These are phyloP conservation scores for Emergomyces orientalis DNA, from an alignment of 2,329 filamentous ascomycete genomes.

Conservation along the genomic window DNA sequence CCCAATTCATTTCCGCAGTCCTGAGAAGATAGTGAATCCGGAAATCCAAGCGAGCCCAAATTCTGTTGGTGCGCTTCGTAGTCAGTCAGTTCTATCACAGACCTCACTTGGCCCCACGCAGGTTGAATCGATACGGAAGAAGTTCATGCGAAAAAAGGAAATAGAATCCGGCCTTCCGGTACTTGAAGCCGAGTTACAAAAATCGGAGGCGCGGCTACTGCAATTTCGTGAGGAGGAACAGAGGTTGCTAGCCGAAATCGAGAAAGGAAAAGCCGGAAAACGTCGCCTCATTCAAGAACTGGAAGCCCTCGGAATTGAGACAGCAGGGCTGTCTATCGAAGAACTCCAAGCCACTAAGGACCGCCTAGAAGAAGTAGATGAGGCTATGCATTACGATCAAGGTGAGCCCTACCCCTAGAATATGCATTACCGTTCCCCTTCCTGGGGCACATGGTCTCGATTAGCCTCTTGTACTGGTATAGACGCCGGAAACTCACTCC, in stretches of 20 bases:
- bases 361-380: constrained; percentile 16
- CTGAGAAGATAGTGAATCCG: not conserved
- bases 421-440: not conserved
- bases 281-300: constrained; percentile 41
- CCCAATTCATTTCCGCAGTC: not conserved
- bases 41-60: not conserved
- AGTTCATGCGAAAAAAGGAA: constrained; percentile 37
- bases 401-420: constrained; percentile 10
- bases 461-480: not conserved
- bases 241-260: constrained; percentile 38
- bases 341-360: constrained; percentile 33
- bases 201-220: constrained; percentile 27
- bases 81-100: constrained; percentile 16
- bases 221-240: constrained; percentile 30
- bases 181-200: constrained; percentile 38
- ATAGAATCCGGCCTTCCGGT: constrained; percentile 41
- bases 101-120: constrained; percentile 19
- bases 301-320: constrained; percentile 41
- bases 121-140: constrained; percentile 29
- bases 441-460: not conserved
- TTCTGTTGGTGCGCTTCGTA: constrained; percentile 10
- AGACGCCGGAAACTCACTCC: constrained; percentile 7
- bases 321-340: constrained; percentile 38
- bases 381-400: constrained; percentile 13
- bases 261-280: constrained; percentile 35